phyloP scores from a whole-genome alignment of 1,139 yeast species.

The Geotrichum candidum region DNA sequence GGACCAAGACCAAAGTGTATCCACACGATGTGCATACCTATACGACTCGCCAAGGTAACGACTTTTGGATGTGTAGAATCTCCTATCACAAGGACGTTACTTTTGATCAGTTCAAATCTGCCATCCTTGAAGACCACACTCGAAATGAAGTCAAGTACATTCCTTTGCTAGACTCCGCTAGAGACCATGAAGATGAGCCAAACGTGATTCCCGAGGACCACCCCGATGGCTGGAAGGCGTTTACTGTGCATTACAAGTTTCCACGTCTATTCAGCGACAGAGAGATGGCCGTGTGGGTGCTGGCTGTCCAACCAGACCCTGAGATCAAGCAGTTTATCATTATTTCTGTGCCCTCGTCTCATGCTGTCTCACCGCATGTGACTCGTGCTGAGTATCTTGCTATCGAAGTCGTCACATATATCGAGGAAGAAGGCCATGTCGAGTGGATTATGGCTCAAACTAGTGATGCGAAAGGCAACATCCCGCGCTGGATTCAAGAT shows the following conservation, averaged over 20 bases:
- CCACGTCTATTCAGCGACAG: conserved; percentile 46
- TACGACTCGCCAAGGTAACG: conserved; percentile 34
- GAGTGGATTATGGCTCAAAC: conserved; percentile 62
- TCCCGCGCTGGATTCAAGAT: conserved; percentile 61
- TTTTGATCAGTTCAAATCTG: conserved; percentile 30
- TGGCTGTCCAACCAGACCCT: conserved; percentile 35
- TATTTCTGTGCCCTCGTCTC: conserved; percentile 44
- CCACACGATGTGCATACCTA: conserved; percentile 36
- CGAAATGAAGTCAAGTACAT: conserved; percentile 38
- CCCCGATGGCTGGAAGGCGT: conserved; percentile 11
- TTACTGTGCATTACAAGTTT: conserved; percentile 43
- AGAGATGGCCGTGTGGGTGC: conserved; percentile 56
- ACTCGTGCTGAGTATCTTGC: conserved; percentile 46
- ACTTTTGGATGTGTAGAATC: conserved; percentile 45
- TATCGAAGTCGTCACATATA: conserved; percentile 47
- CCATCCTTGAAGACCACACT: conserved; percentile 35
- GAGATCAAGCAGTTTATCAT: conserved; percentile 43
- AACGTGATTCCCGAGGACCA: conserved; percentile 21
- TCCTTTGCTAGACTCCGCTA: conserved; percentile 35
- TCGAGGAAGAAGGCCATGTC: conserved; percentile 39
- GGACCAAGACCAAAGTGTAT: conserved; percentile 25
- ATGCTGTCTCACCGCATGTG: conserved; percentile 25
- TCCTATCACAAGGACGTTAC: conserved; percentile 37
- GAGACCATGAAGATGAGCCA: conserved; percentile 35
- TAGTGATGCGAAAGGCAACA: conserved; percentile 60